Conservation (phyloP, 2,329 filamentous ascomycete genomes). For the Ascochyta viciae-villosae region DNA sequence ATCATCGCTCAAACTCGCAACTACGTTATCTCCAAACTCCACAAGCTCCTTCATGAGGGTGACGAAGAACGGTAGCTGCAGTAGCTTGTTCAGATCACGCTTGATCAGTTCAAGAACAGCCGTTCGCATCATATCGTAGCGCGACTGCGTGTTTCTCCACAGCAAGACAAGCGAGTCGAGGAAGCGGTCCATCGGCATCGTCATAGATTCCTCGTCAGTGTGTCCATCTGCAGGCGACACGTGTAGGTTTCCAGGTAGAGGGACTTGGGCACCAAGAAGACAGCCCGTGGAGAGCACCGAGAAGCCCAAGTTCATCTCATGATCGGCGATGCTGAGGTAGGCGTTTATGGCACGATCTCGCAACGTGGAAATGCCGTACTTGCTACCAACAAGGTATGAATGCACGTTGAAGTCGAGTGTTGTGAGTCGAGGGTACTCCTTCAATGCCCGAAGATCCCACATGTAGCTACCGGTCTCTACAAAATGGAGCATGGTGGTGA, state of each 20-base stretch:
- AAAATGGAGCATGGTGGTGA: constrained; percentile 29
- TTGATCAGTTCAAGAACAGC: constrained; percentile 28
- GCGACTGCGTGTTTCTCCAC: constrained; percentile 28
- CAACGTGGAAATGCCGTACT: constrained; percentile 28
- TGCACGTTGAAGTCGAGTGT: constrained; percentile 36
- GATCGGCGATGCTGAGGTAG: constrained; percentile 20
- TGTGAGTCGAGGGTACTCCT: constrained; percentile 24
- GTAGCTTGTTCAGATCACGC: constrained; percentile 18
- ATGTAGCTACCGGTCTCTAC: constrained; percentile 27
- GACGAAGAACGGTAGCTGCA: constrained; percentile 24
- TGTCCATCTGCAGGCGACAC: background rate
- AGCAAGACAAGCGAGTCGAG: constrained; percentile 32
- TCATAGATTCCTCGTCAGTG: background rate
- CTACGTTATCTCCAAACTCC: constrained; percentile 24
- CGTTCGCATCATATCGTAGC: constrained; percentile 24
- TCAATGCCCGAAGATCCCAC: constrained; percentile 17
- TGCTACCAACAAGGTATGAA: constrained; percentile 29
- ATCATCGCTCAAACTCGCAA: constrained; percentile 26
- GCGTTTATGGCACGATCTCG: constrained; percentile 15
- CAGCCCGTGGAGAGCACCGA: background rate
- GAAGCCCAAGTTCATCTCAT: constrained; percentile 17
- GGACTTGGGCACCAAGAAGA: background rate
- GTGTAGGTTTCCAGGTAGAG: background rate
- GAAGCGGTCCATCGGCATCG: constrained; percentile 18
- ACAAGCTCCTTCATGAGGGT: constrained; percentile 22